Evolutionary conservation across 306 rosid genomes (phyloP), one percentile per base, ranked within the genome.

Genomic region (Pueraria montana): DNA sequence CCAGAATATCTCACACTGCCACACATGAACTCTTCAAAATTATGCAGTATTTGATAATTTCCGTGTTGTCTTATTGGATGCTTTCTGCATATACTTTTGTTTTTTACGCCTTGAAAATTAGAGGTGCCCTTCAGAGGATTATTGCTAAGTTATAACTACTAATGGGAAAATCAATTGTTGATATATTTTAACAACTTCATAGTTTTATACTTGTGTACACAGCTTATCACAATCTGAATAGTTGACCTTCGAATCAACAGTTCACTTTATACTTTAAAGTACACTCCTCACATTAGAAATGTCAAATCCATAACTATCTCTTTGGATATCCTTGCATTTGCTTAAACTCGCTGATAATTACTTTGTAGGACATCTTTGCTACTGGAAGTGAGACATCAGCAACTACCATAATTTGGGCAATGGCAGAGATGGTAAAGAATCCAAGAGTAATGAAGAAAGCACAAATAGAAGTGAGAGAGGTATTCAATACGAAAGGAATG

Each of bases 371-470:
- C 18, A 9, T 86, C 0, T 79, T 80, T 36, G 8, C n/a, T 9
- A 85, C 69, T 13, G 85, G 89, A 40, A 78, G 85, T 24, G 87
- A 83, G 26, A 76, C 87, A 13, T 24, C 81, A 45, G n/a, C 87
- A 6, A 32, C 45, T 7, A 64, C 70, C 2, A 32, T 64, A 7
- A 64, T 2, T 32, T 64, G 70, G 70, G 70, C 70, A 64, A 64
- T 64, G 45, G 23, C 23, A 0, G 70, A 63, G 69, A 14, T 64
- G 1, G 6, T 64, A 16, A 64, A 12, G 45, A 21, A 64, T 32
- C 70, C 70, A 64, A 1, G 70, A 64, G 45, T 32, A 16, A 64
- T 64, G 70, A 32, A 64, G 23, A 64, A 30, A 32, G 45, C 45
- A 64, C 70, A 64, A 64, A 13, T 2, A 32, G 70, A 64, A 13